These are phyloP conservation scores for Amanita rubescens DNA, from an alignment of 768 basidiomycete genomes.

Conservation along the genomic window DNA sequence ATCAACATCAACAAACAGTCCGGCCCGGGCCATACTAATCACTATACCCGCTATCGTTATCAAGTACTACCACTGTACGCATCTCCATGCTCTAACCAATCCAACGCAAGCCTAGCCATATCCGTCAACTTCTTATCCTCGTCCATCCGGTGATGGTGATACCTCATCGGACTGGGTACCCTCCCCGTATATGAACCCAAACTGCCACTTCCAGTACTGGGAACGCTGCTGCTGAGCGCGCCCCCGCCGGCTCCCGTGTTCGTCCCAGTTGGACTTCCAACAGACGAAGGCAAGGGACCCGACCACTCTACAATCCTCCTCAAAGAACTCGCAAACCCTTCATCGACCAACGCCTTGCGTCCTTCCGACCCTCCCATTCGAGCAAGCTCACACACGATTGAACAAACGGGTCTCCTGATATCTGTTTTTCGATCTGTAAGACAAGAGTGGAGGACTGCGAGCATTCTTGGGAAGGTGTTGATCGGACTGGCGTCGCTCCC, in stretches of 20 bases:
- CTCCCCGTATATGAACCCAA: constrained; percentile 12
- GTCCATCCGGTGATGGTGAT: constrained; percentile 27
- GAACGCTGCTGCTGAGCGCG: constrained; percentile 10
- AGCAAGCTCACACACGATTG: constrained; percentile 52
- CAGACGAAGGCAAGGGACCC: constrained; percentile 10
- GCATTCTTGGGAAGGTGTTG: constrained; percentile 41
- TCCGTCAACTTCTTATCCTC: constrained; percentile 56
- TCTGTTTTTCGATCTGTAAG: constrained; percentile 54
- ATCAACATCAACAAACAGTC: neutral
- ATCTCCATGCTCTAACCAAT: constrained; percentile 38
- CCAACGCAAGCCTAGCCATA: constrained; percentile 48
- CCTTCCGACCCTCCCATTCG: constrained; percentile 27
- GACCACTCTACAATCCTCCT: constrained; percentile 34
- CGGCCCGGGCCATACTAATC: neutral
- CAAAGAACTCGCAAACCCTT: constrained; percentile 34
- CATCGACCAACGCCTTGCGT: constrained; percentile 27
- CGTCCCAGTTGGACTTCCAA: constrained; percentile 7
- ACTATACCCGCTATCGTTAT: neutral
- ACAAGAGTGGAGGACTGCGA: constrained; percentile 46
- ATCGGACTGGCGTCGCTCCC: constrained; percentile 39
- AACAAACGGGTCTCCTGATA: constrained; percentile 52
- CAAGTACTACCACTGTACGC: constrained; percentile 10
- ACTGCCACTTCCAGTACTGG: constrained; percentile 20
- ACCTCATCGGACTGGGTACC: constrained; percentile 4
- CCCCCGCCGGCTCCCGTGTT: too few relatives aligned